Evolutionary conservation across 164 flowering plant genomes (phyloP).

Genomic region (Stephania yunnanensis): DNA sequence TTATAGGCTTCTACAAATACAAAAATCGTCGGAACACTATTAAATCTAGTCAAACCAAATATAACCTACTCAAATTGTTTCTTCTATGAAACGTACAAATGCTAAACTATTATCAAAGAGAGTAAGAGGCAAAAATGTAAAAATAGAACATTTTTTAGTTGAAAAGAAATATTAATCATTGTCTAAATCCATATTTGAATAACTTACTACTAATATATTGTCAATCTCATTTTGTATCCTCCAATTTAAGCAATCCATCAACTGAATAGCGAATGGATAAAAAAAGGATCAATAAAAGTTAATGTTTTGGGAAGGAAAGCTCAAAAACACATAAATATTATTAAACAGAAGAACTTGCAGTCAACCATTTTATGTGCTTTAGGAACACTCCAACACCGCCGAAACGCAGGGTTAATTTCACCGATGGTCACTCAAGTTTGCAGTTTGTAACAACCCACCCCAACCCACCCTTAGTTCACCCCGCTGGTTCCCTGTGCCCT

Average conservation of each 20-base stretch:
- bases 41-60: background rate
- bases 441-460: no score
- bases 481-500: no score
- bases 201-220: conserved; percentile 66
- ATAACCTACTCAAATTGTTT: background rate
- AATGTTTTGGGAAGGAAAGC: background rate
- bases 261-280: conserved; percentile 37
- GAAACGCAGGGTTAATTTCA: no score
- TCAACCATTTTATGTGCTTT: conserved; percentile 90
- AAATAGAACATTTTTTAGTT: no score
- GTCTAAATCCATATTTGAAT: background rate
- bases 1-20: conserved; percentile 70
- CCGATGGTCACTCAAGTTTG: no score
- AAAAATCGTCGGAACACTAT: conserved; percentile 5
- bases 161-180: no score
- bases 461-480: no score
- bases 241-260: conserved; percentile 80
- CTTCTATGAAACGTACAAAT: background rate
- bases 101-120: background rate
- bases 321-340: background rate
- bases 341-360: background rate
- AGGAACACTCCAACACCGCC: conserved; percentile 72
- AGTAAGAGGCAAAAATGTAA: no score
- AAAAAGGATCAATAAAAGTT: background rate
- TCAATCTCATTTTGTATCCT: conserved; percentile 83